Base-by-base conservation (phyloP, 148 eudicot species). In the Vaccinium macrocarpon region DNA sequence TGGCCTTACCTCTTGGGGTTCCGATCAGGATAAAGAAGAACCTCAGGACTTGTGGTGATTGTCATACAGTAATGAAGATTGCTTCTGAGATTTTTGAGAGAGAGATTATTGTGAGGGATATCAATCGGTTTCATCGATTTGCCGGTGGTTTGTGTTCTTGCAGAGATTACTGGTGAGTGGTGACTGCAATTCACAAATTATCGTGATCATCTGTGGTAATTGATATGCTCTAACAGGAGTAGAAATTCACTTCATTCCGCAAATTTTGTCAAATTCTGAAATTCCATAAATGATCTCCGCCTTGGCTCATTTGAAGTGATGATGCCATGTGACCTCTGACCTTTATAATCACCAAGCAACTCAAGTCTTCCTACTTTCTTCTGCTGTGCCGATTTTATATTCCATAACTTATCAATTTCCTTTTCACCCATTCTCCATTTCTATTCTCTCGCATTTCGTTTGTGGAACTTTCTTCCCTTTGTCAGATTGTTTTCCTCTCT, bases 141-240 rank as follows among this genome's bases (percentile, higher is more conserved):
- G 83, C 87, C 51, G 74, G 81, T 61, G 89, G 90, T 53, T 71
- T 82, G 81, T 91, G 92, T 83, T 90, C 87, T 27, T 89, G 91
- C 82, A 38, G 84, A 84, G 90, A 89, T 76, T 88, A 87, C 50
- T 90, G 92, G 88, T 88, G 87, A 87, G 42, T 90, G 92, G 88
- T 88, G 87, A 90, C 66, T 23, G 38, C 2, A 48, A 21, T 81
- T 56, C 49, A 79, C 49, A 51, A 25, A 0, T 53, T 2, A 13
- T n/a, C 21, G 5, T 25, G 19, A 53, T 49, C 21, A 19, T 76
- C 53, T 52, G 18, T 51, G 18, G 80, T 52, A 19, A 52, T 35
- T 78, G 57, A 49, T 15, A n/a, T 76, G n/a, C 56, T 48, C 29
- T 25, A 13, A 25, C 5, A 15, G 25, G 62, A 53, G 32, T 6